phyloP scores from a whole-genome alignment of 108 stramenopile species.

The Phaeodactylum tricornutum region DNA sequence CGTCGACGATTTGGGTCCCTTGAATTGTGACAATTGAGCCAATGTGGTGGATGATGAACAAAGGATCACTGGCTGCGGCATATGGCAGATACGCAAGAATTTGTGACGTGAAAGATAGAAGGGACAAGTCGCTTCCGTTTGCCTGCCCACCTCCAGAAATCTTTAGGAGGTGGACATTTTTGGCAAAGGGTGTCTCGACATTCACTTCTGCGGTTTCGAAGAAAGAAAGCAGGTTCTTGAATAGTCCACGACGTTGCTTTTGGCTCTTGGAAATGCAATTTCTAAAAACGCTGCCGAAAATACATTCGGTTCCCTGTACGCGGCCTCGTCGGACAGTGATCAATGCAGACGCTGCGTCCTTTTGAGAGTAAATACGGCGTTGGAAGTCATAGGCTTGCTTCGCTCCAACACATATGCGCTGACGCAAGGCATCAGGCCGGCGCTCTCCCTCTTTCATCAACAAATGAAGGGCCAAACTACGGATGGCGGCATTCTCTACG shows the following conservation, averaged over 20 bases:
- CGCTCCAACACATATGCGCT: slow-evolving; percentile 69
- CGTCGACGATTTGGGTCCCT: slow-evolving; percentile 44
- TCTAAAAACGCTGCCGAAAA: slow-evolving; percentile 71
- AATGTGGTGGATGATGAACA: slow-evolving; percentile 65
- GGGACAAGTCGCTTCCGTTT: slow-evolving; percentile 29
- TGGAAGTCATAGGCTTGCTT: slow-evolving; percentile 72
- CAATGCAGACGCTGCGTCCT: slow-evolving; percentile 44
- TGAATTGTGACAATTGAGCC: slow-evolving; percentile 45
- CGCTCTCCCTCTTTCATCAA: slow-evolving; percentile 76
- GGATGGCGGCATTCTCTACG: slow-evolving; percentile 53
- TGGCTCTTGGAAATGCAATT: slow-evolving; percentile 59
- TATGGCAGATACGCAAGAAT: slow-evolving; percentile 78
- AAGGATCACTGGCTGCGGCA: slow-evolving; percentile 48
- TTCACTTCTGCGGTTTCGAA: slow-evolving; percentile 27
- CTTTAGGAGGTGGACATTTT: no score
- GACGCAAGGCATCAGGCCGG: slow-evolving; percentile 75
- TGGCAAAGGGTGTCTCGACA: no score
- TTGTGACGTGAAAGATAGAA: slow-evolving; percentile 64
- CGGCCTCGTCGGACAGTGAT: slow-evolving; percentile 25
- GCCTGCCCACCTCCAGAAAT: slow-evolving; percentile 24
- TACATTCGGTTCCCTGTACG: slow-evolving; percentile 39
- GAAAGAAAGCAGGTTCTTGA: slow-evolving; percentile 33
- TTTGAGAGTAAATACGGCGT: slow-evolving; percentile 36
- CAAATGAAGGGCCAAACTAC: slow-evolving; percentile 53
- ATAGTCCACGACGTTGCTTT: slow-evolving; percentile 63